Percentiles rank a stretch among this genome's conserved stretches.
Evolutionary conservation across 2,329 filamentous ascomycete species (phyloP).

Genomic region (Geosmithia flava): DNA sequence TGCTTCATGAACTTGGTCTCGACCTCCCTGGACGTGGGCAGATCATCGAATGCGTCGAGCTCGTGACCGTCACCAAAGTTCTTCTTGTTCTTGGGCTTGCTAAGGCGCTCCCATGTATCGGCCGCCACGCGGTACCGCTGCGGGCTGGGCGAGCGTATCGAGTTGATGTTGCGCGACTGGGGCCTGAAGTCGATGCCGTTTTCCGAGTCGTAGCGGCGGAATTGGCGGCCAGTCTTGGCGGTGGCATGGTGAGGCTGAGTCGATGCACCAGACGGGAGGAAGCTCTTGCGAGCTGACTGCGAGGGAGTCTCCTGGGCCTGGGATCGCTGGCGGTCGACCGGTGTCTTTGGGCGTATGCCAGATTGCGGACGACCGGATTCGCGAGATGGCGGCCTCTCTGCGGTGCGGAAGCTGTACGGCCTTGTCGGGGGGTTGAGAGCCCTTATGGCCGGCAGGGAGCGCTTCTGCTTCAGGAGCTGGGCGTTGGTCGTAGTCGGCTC

Average conservation of each 20-base stretch:
- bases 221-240: constrained; percentile 56
- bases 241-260: constrained; percentile 68
- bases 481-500: constrained; percentile 54
- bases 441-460: constrained; percentile 50
- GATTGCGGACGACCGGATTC: constrained; percentile 38
- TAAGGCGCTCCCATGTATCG: constrained; percentile 53
- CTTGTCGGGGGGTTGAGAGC: constrained; percentile 38
- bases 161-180: constrained; percentile 42
- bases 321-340: constrained; percentile 47
- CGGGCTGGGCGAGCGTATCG: constrained; percentile 49
- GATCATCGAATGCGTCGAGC: constrained; percentile 84
- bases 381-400: constrained; percentile 48
- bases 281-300: constrained; percentile 35
- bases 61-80: constrained; percentile 86
- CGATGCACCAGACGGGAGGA: constrained; percentile 66
- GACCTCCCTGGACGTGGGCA: constrained; percentile 72
- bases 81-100: constrained; percentile 45
- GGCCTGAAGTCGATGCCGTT: constrained; percentile 46
- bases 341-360: constrained; percentile 54
- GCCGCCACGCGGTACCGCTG: constrained; percentile 32
- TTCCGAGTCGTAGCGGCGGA: constrained; percentile 77
- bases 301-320: constrained; percentile 34
- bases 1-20: constrained; percentile 78
- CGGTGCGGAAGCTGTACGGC: constrained; percentile 29
- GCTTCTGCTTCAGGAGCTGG: constrained; percentile 52